Evolutionary conservation across 805 yeast species (phyloP), one percentile per base, ranked within the genome.

Genomic region (Starmerella floris): DNA sequence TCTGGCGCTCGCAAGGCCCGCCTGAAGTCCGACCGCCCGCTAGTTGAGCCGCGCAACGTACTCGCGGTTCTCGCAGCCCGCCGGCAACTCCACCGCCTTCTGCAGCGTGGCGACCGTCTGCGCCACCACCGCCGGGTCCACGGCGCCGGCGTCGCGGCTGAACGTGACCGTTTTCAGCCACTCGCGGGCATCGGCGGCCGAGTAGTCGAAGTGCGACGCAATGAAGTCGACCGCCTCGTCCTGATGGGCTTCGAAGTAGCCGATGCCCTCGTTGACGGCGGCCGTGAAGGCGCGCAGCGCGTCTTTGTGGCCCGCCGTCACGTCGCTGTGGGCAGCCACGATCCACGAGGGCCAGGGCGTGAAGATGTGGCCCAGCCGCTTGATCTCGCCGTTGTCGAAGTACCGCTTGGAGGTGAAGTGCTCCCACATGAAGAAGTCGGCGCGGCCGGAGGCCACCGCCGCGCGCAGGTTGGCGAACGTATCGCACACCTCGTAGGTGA

Each of bases 341-440:
- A 83, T 87, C 95, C 95, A 85, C 2, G 94, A 81, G 10, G 95
- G 88, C 96, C 96, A 85, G 17, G 96, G 96, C 0, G 96, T 85
- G 62, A 80, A 82, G 44, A 85, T 84, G 51, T 81, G 83, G 15
- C 94, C 96, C 46, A 85, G 76, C 51, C 73, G 67, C 62, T 80
- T 83, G 62, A 87, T 77, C 54, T 84, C 95, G 19, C 74, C 71
- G 42, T 64, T 70, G 55, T 83, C 95, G 59, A 81, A 83, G 64
- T 82, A 85, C 58, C 74, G 75, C 57, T 85, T 85, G 27, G 87
- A 76, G 1, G 96, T 85, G 66, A 85, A 85, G 61, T 81, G 72
- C 56, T 85, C 96, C 96, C 96, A 85, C 94, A 87, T 81, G 61
- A 85, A 85, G 2, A 88, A 93, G 56, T 85, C 95, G 20, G 69